Percentiles rank a stretch among this genome's conserved stretches.
Evolutionary conservation across 306 rosid species (phyloP).

Genomic region (Ormosia emarginata): DNA sequence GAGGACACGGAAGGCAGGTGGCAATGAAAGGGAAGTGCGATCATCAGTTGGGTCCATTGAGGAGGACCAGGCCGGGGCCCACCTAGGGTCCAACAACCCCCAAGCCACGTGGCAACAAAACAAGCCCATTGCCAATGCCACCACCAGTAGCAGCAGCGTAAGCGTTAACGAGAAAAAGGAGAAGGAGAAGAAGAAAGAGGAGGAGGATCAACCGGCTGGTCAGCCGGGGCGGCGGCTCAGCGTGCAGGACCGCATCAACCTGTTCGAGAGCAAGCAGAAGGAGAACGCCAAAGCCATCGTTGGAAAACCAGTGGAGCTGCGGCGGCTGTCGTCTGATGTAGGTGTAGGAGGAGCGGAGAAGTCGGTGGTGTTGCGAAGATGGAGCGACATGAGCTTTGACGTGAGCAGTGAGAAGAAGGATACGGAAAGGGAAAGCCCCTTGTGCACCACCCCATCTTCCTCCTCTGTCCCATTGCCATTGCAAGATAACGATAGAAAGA

Average conservation of each 20-base stretch:
- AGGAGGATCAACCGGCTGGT: conserved; percentile 28
- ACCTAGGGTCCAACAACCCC: background rate
- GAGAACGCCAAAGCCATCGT: conserved; percentile 29
- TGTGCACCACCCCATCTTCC: too few relatives aligned
- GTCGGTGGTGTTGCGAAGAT: conserved; percentile 38
- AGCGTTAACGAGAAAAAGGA: conserved; percentile 38
- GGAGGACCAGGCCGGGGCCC: conserved; percentile 33
- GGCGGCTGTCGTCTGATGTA: conserved; percentile 55
- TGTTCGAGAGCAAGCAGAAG: conserved; percentile 68
- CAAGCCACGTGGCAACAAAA: conserved; percentile 37
- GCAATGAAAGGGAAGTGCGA: conserved; percentile 40
- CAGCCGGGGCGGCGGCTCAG: conserved; percentile 56
- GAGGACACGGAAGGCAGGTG: conserved; percentile 42
- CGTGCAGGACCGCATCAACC: conserved; percentile 69
- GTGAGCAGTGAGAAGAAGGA: conserved; percentile 44
- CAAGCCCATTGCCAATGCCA: conserved; percentile 19
- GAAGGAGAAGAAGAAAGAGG: conserved; percentile 9
- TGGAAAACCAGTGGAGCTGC: conserved; percentile 41
- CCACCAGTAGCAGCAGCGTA: too few relatives aligned
- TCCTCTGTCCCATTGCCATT: too few relatives aligned
- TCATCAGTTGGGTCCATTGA: conserved; percentile 58
- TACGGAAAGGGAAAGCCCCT: background rate
- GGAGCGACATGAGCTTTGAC: conserved; percentile 78
- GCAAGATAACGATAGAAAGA: too few relatives aligned
- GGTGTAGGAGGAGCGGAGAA: background rate